Base-by-base conservation (phyloP, 2,329 filamentous ascomycete genomes). In the Monosporascus cannonballus region DNA sequence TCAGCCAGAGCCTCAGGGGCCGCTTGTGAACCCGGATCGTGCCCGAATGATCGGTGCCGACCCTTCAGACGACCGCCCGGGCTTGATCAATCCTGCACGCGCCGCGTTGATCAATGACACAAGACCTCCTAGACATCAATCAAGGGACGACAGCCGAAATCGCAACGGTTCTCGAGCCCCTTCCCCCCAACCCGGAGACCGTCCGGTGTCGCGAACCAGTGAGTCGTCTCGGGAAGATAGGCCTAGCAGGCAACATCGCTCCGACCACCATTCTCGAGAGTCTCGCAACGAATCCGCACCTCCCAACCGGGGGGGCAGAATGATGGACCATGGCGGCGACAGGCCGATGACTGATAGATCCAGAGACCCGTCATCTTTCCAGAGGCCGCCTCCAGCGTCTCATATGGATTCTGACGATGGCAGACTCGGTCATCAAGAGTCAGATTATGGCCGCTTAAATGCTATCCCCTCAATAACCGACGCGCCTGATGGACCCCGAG, bases 381-480 rank as follows among this genome's bases (percentile, higher is more conserved):
- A 66, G 57, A 69, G 61, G 41, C 71, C 64, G 36, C 55, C 66
- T 46, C 49, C 64, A 48, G 38, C 52, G 25, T 54, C 71, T 24
- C 72, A 73, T 39, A 64, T 67, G 2, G 81, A 84, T 30, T 59
- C 70, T 3, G 79, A 83, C 46, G 76, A 80, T 58, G 73, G 74
- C 38, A 71, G 76, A 56, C 59, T 76, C 20, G 73, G 71, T 51
- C 76, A 80, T 55, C 77, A 83, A 57, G 83, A 86, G 64, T 78
- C 80, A 17, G 83, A 80, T 52, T 85, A 85, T 59, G 83, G 83
- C 27, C 79, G 83, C 2, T 71, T 86, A 47, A 85, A 81, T 56
- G 70, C 77, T 2, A 74, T 78, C 48, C 71, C 76, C 48, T 71
- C 73, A 24, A 66, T 73, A 34, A 61, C 62, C 27, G 74, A 66